phyloP scores from a whole-genome alignment of 139 green algal species.

The Chlamydomonas applanata region DNA sequence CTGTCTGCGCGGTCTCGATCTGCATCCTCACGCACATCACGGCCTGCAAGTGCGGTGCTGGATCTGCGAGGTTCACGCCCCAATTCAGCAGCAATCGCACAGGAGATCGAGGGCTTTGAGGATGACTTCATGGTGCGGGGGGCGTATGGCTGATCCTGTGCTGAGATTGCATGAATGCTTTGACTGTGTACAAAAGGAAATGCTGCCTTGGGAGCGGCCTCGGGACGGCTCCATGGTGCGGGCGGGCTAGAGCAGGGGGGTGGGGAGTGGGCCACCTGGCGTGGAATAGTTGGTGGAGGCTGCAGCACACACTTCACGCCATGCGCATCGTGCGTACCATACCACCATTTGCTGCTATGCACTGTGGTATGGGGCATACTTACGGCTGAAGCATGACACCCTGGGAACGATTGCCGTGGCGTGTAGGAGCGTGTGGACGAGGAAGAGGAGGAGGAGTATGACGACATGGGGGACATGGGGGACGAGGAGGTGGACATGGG shows the following conservation, averaged over 20 bases:
- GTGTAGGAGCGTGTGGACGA: slow-evolving; percentile 48
- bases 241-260: too few species aligned
- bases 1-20: slow-evolving; percentile 17
- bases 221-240: too few species aligned
- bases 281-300: too few species aligned
- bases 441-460: slow-evolving; percentile 40
- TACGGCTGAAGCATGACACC: too few species aligned
- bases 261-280: too few species aligned
- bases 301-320: too few species aligned
- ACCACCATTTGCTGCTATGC: too few species aligned
- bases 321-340: too few species aligned
- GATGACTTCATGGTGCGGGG: slow-evolving; percentile 57
- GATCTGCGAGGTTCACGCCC: slow-evolving; percentile 54
- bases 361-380: too few species aligned
- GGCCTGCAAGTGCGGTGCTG: slow-evolving; percentile 34
- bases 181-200: too few species aligned
- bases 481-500: slow-evolving; percentile 38
- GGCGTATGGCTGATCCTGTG: not conserved
- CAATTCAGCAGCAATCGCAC: slow-evolving; percentile 55
- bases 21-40: slow-evolving; percentile 9
- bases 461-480: slow-evolving; percentile 18
- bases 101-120: slow-evolving; percentile 64
- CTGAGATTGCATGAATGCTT: not conserved
- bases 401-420: too few species aligned
- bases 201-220: too few species aligned